Evolutionary conservation across 2,329 filamentous ascomycete species (phyloP).

Genomic region (Fusarium decemcellulare): DNA sequence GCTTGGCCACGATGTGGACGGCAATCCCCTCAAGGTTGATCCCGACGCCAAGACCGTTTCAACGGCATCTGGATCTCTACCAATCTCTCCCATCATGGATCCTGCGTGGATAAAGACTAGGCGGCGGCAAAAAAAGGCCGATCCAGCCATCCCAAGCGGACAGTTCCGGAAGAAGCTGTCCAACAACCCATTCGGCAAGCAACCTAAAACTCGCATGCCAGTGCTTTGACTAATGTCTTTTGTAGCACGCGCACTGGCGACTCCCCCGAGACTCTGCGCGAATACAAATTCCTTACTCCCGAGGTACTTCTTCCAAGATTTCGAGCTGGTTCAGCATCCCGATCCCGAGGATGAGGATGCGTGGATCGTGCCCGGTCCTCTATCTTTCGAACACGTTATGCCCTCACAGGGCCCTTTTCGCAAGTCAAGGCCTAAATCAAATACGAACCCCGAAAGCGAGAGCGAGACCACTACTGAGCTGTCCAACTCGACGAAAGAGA

Average conservation of each 20-base stretch:
- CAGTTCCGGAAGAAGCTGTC: conserved; percentile 71
- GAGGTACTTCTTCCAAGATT: conserved; percentile 73
- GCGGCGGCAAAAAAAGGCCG: conserved; percentile 58
- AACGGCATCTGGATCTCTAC: conserved; percentile 63
- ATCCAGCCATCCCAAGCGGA: conserved; percentile 49
- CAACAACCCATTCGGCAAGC: conserved; percentile 75
- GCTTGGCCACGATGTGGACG: conserved; percentile 49
- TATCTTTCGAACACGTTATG: conserved; percentile 49
- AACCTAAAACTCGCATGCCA: background rate
- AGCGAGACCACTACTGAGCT: background rate
- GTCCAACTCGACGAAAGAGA: background rate
- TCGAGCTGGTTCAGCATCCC: conserved; percentile 70
- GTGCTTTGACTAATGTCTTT: background rate
- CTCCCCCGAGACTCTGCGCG: conserved; percentile 70
- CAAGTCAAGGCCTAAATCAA: background rate
- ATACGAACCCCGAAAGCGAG: background rate
- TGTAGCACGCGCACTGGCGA: conserved; percentile 73
- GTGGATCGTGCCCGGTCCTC: conserved; percentile 70
- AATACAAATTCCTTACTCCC: conserved; percentile 67
- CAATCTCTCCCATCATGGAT: conserved; percentile 70
- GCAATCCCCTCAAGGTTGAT: conserved; percentile 54
- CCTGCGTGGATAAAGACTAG: conserved; percentile 62
- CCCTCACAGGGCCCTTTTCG: conserved; percentile 20
- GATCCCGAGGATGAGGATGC: conserved; percentile 63
- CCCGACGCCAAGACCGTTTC: conserved; percentile 58